Conservation (phyloP, 2,329 filamentous ascomycete species). For the Elsinoe ampelina region DNA sequence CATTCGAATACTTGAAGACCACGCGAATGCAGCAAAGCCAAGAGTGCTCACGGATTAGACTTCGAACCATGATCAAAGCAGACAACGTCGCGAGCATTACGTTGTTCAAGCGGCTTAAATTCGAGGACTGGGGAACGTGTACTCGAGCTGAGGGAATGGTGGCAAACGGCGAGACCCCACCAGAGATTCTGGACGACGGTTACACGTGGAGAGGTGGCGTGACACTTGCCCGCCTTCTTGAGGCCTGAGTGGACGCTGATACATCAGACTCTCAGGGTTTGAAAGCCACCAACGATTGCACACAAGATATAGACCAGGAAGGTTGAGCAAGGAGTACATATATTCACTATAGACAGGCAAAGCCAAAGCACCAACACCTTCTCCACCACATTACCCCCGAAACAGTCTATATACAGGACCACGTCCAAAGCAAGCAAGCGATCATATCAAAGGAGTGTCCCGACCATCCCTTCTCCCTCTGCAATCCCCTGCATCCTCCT, state of each 20-base stretch:
- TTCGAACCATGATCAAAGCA: neutral
- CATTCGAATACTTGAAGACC: neutral
- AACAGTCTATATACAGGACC: slow-evolving; percentile 6
- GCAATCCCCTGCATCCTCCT: neutral
- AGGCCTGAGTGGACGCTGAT: too few species aligned
- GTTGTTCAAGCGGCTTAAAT: neutral
- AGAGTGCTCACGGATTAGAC: neutral
- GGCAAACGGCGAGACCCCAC: neutral
- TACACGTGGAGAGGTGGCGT: neutral
- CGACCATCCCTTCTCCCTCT: neutral
- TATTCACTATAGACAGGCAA: slow-evolving; percentile 2
- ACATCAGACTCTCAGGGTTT: too few species aligned
- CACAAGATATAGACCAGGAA: too few species aligned
- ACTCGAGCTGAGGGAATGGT: neutral
- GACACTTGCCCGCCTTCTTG: neutral
- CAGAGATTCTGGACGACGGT: neutral
- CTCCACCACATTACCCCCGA: neutral
- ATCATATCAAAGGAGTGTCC: neutral
- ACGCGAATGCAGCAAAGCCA: neutral
- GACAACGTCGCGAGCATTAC: neutral
- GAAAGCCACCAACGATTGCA: too few species aligned
- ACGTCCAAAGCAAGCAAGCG: neutral
- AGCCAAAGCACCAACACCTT: neutral
- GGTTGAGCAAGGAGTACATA: neutral
- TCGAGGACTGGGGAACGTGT: neutral